phyloP scores from a whole-genome alignment of 2,329 filamentous ascomycete species.

The Talaromyces atroroseus region DNA sequence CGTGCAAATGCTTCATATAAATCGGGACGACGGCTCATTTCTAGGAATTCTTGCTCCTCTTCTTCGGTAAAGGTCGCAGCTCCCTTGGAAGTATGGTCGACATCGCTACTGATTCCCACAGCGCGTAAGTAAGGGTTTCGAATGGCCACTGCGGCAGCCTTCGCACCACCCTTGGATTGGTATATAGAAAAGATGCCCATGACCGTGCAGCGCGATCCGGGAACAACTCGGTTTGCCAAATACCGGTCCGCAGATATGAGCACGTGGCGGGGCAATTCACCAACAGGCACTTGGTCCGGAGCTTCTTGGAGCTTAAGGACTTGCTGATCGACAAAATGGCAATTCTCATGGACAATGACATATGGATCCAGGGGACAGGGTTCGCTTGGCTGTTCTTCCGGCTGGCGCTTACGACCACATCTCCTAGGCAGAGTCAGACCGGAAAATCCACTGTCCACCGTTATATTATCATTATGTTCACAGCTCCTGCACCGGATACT shows the following conservation, averaged over 20 bases:
- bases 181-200: slow-evolving; percentile 99
- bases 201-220: slow-evolving; percentile 86
- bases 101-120: slow-evolving; percentile 83
- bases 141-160: slow-evolving; percentile 83
- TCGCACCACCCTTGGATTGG: slow-evolving; percentile 82
- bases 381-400: slow-evolving; percentile 61
- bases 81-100: slow-evolving; percentile 84
- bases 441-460: slow-evolving; percentile 77
- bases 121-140: slow-evolving; percentile 91
- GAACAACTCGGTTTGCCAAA: slow-evolving; percentile 89
- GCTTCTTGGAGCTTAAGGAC: slow-evolving; percentile 97
- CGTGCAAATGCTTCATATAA: slow-evolving; percentile 86
- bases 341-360: slow-evolving; percentile 91
- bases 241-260: slow-evolving; percentile 95
- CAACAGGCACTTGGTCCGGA: slow-evolving; percentile 93
- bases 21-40: slow-evolving; percentile 83
- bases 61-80: slow-evolving; percentile 82
- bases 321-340: slow-evolving; percentile 93
- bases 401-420: slow-evolving; percentile 59
- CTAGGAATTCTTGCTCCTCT: slow-evolving; percentile 92
- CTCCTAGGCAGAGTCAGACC: slow-evolving; percentile 77
- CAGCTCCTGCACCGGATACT: slow-evolving; percentile 87
- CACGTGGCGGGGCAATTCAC: slow-evolving; percentile 90
- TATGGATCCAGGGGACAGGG: slow-evolving; percentile 92
- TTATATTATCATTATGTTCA: slow-evolving; percentile 62